Percentiles rank a stretch among this genome's conserved stretches.
Evolutionary conservation across 2,329 filamentous ascomycete species (phyloP).

Genomic region (Diaporthe ampelina): DNA sequence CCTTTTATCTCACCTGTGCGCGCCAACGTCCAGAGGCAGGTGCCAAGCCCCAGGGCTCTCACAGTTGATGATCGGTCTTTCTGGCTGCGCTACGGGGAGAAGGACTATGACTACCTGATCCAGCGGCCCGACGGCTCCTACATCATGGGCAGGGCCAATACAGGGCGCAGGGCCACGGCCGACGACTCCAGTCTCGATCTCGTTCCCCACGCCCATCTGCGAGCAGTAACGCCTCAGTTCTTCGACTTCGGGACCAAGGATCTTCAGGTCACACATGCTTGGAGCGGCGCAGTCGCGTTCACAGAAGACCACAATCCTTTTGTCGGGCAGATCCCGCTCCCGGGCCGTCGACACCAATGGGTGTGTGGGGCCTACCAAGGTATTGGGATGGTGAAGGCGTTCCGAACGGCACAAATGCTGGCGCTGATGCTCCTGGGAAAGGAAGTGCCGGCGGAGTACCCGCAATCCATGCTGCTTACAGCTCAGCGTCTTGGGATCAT

Average conservation of each 20-base stretch:
- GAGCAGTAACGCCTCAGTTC: neutral
- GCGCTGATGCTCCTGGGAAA: neutral
- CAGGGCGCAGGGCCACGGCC: neutral
- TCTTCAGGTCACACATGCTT: neutral
- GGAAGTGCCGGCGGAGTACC: neutral
- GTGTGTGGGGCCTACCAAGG: neutral
- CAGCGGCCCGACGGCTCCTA: neutral
- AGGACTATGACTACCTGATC: slow-evolving; percentile 4
- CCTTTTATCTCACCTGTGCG: slow-evolving; percentile 8
- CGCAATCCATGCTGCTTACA: neutral
- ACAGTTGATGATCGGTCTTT: neutral
- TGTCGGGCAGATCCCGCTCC: neutral
- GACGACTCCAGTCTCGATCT: neutral
- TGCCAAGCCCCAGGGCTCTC: neutral
- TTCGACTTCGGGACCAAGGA: neutral
- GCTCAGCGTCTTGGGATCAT: neutral
- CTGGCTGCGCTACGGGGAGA: slow-evolving; percentile 6
- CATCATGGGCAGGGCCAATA: neutral
- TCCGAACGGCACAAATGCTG: neutral
- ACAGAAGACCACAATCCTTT: neutral
- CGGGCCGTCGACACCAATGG: neutral
- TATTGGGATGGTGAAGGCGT: slow-evolving; percentile 6
- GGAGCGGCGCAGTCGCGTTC: neutral
- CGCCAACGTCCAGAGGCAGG: slow-evolving; percentile 11
- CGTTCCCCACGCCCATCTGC: neutral